Evolutionary conservation across 2,329 filamentous ascomycete species (phyloP).

Genomic region (Zarea fungicola): DNA sequence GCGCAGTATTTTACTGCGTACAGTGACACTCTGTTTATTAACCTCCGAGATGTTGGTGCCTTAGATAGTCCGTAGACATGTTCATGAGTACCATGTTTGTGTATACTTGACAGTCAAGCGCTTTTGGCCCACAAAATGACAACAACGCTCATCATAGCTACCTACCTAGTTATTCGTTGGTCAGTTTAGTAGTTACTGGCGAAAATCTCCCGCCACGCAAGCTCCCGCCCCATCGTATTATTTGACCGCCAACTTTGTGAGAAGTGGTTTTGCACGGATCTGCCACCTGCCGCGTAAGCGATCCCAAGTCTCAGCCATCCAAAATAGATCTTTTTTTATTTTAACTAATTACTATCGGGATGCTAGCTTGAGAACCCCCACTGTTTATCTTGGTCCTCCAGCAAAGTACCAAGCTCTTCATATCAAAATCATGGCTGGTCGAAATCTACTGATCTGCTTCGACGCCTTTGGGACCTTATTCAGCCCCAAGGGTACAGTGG

Average conservation of each 20-base stretch:
- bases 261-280: no score
- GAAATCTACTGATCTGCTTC: slow-evolving; percentile 53
- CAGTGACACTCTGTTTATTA: no score
- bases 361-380: not conserved
- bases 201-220: not conserved
- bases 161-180: no score
- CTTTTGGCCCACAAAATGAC: not conserved
- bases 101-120: no score
- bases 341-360: no score
- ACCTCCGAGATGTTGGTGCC: no score
- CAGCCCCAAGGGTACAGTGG: slow-evolving; percentile 43
- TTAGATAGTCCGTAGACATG: no score
- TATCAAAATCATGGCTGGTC: slow-evolving; percentile 15
- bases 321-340: no score
- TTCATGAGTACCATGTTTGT: no score
- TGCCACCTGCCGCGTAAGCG: not conserved
- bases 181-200: no score
- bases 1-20: no score
- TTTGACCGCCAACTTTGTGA: not conserved
- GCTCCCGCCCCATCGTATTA: not conserved
- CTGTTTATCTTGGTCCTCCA: not conserved
- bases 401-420: not conserved
- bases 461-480: slow-evolving; percentile 64
- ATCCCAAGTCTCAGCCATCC: not conserved
- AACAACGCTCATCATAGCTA: no score